Conservation (phyloP, 192 early-diverging fungal genomes). For the Chytriomyces hyalinus region DNA sequence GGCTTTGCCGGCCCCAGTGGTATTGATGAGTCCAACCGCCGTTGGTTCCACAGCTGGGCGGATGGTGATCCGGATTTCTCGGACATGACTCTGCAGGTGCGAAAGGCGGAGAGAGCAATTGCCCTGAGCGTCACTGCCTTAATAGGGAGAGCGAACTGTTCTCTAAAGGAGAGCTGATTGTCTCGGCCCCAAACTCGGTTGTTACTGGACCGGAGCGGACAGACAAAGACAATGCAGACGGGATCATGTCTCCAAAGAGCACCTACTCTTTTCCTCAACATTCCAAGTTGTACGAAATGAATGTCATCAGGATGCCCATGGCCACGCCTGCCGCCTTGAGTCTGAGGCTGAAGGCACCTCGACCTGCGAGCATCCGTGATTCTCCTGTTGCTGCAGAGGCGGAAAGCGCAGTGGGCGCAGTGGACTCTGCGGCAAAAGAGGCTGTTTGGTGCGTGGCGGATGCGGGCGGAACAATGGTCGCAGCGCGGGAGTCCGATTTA, state of each 20-base stretch:
- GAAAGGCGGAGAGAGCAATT: background rate
- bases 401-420: background rate
- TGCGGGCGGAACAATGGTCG: conserved; percentile 8
- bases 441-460: conserved; percentile 13
- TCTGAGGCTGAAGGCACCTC: background rate
- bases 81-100: conserved; percentile 3
- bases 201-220: background rate
- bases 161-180: background rate
- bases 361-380: background rate
- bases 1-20: background rate
- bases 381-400: background rate
- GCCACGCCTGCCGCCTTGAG: background rate
- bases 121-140: background rate
- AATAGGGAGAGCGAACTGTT: conserved; percentile 1
- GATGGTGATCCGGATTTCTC: conserved; percentile 15
- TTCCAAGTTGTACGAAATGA: background rate
- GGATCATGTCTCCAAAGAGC: background rate
- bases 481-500: conserved; percentile 4
- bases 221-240: background rate
- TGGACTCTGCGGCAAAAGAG: background rate
- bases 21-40: background rate
- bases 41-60: conserved; percentile 3
- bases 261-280: background rate
- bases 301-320: background rate
- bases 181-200: background rate